Evolutionary conservation across 331 rosid species (phyloP).

Genomic region (Quercus lobata): DNA sequence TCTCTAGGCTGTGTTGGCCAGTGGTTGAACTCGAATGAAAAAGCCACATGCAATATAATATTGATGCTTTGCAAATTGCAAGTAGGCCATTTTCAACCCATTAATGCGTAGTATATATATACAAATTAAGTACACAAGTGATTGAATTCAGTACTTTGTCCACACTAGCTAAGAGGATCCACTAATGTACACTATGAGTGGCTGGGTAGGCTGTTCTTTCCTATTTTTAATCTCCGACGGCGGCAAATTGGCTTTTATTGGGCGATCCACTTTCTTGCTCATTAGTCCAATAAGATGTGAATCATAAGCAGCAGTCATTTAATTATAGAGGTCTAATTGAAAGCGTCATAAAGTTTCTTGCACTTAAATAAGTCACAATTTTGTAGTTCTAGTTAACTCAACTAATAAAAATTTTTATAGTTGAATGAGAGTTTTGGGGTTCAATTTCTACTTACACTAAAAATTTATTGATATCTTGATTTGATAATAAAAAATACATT

Average conservation of each 20-base stretch:
- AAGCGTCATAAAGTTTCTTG: not conserved
- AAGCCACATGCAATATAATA: not conserved
- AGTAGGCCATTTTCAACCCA: not conserved
- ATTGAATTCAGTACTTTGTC: not conserved
- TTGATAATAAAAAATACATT: too few relatives aligned
- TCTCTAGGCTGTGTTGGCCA: not conserved
- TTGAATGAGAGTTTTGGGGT: rapidly evolving
- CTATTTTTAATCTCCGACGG: not conserved
- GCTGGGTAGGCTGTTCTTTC: not conserved
- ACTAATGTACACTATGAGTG: not conserved
- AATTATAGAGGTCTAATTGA: not conserved
- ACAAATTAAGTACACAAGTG: not conserved
- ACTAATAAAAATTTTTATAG: too few relatives aligned
- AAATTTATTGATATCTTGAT: rapidly evolving
- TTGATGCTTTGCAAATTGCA: not conserved
- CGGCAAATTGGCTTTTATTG: not conserved
- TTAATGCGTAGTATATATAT: not conserved
- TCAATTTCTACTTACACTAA: too few relatives aligned
- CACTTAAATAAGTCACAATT: too few relatives aligned
- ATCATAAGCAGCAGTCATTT: not conserved
- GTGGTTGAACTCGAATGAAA: not conserved
- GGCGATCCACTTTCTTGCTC: not conserved
- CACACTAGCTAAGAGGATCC: not conserved
- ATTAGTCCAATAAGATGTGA: not conserved
- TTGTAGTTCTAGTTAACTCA: rapidly evolving